Conservation (phyloP, 306 rosid species). For the Spatholobus suberectus region DNA sequence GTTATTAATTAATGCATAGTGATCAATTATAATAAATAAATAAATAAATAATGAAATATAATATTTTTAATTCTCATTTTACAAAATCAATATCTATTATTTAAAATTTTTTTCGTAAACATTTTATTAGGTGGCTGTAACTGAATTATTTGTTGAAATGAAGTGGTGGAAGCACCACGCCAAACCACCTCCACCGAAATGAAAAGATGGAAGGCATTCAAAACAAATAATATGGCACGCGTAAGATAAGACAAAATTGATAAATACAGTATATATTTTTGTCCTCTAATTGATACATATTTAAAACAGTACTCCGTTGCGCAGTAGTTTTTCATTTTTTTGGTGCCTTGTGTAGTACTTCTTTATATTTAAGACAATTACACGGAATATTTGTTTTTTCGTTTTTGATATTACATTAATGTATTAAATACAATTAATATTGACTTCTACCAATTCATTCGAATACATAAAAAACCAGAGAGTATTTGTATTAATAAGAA, state of each 20-base stretch:
- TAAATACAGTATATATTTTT: background rate
- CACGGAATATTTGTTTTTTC: too few species aligned
- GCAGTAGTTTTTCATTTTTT: background rate
- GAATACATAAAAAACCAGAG: background rate
- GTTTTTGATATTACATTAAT: background rate
- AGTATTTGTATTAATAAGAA: background rate
- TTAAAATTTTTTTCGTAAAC: background rate
- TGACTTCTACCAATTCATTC: background rate
- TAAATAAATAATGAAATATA: background rate
- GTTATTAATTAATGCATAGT: background rate
- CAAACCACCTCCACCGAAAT: background rate
- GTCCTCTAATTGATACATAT: background rate
- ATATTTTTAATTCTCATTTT: background rate
- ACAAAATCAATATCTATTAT: background rate
- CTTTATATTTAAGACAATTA: too few species aligned
- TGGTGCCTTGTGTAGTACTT: too few species aligned
- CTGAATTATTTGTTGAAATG: background rate
- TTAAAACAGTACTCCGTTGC: background rate
- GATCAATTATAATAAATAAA: background rate
- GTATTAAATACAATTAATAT: too few species aligned
- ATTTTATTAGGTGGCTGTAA: too few species aligned
- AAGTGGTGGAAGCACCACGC: background rate
- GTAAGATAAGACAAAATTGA: background rate
- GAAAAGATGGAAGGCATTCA: background rate
- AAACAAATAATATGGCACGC: background rate